Evolutionary conservation across 2,329 filamentous ascomycete genomes (phyloP).

Genomic region (Orbilia blumenaviensis): DNA sequence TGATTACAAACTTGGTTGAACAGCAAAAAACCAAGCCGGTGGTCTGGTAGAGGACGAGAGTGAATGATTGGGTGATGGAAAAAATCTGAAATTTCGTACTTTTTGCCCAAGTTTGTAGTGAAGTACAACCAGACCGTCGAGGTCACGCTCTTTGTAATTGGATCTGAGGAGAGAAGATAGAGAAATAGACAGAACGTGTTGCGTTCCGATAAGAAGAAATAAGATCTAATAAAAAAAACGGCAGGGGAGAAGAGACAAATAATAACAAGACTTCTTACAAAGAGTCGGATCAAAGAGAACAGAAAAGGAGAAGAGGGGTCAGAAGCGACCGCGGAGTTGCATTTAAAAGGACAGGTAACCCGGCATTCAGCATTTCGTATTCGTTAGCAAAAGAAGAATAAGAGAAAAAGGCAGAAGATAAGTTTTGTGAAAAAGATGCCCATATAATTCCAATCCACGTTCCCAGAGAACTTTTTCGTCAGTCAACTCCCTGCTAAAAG

Average conservation of each 20-base stretch:
- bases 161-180: neutral
- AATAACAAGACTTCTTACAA: slow-evolving; percentile 7
- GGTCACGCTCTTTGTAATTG: no score
- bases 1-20: no score
- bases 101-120: no score
- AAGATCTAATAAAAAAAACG: neutral
- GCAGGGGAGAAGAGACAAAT: neutral
- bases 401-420: neutral
- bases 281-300: neutral
- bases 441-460: neutral
- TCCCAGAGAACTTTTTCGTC: neutral
- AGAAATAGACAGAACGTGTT: no score
- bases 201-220: neutral
- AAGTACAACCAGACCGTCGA: no score
- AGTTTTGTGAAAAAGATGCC: slow-evolving; percentile 1
- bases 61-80: no score
- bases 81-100: no score
- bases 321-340: neutral
- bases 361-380: slow-evolving; percentile 15
- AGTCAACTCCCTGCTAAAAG: slow-evolving; percentile 16
- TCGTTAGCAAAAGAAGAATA: neutral
- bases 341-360: neutral
- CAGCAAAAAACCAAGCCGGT: no score
- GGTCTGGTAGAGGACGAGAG: no score
- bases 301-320: neutral